Conservation (phyloP, 306 rosid genomes). For the Cotoneaster glaucophyllus region DNA sequence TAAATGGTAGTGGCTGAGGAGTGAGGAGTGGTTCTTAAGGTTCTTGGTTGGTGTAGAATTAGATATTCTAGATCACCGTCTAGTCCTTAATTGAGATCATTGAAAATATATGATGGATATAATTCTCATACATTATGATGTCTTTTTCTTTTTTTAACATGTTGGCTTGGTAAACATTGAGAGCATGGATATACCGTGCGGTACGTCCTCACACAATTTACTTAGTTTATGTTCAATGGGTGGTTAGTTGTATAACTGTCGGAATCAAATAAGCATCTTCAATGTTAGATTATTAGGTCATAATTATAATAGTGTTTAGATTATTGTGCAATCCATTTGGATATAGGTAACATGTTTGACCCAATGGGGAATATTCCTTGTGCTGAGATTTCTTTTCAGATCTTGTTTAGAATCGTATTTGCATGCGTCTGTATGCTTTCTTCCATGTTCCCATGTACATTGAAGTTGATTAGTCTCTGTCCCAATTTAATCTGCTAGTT, state of each 20-base stretch:
- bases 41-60: not conserved
- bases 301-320: not conserved
- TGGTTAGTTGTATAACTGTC: not conserved
- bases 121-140: not conserved
- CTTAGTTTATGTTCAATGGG: not conserved
- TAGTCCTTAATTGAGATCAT: slow-evolving; percentile 5
- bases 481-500: not conserved
- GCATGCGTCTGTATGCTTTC: not conserved
- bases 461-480: not conserved
- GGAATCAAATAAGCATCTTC: not conserved
- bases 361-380: too few species aligned
- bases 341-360: not conserved
- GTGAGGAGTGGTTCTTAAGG: not conserved
- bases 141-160: not conserved
- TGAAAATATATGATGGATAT: not conserved
- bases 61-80: not conserved
- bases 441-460: not conserved
- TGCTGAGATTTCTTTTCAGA: not conserved
- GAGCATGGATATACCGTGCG: not conserved
- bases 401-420: not conserved
- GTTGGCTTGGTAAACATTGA: not conserved
- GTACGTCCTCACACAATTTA: not conserved
- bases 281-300: not conserved
- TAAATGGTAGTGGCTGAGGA: slow-evolving; percentile 4
- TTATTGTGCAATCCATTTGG: not conserved